Evolutionary conservation across 2,329 filamentous ascomycete genomes (phyloP), one percentile per base, ranked within the genome.

Genomic region (Acarospora socialis): DNA sequence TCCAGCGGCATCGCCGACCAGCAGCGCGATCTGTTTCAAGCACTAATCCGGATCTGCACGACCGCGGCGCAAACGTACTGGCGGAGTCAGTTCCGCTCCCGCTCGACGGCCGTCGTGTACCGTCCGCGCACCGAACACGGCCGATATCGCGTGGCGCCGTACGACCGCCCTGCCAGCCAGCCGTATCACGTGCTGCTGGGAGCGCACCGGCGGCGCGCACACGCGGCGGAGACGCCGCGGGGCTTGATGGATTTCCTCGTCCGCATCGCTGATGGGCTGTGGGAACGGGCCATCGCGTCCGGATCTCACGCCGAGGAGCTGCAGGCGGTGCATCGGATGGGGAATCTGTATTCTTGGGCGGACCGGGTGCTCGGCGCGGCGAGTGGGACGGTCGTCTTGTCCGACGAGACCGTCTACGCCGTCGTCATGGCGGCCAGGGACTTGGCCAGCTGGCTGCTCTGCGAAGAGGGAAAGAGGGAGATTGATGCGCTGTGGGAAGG

Each of bases 401-500:
- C 13, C 21, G 30, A 32, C 14, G 30, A 16, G 12, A 22, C 12
- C 14, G 27, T 32, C 7, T 23, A 33, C 17, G 4, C 8, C 12
- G 29, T 23, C 10, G 20, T 35, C 4, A 35, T 33, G 28, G 33
- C 28, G 28, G 33, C 17, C 13, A 35, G 27, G 19, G 33, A 35
- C 25, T 15, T 35, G n/a, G 19, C 14, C 15, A 21, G 28, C 5
- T 32, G 27, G 28, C 10, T 21, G 16, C 19, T 35, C 10, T 32
- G 12, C 21, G 16, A 33, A 15, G 33, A 35, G 13, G 33, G 33
- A 4, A 31, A 32, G 21, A 23, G n/a, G 28, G 28, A 21, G 28
- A 23, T 33, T 31, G 33, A 35, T 23, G 12, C 3, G 28, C 18
- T 35, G 16, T 35, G 33, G 33, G 19, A 33, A 28, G 21, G 33